Evolutionary conservation across 768 basidiomycete genomes (phyloP).

Genomic region (Gloeostereum incarnatum): DNA sequence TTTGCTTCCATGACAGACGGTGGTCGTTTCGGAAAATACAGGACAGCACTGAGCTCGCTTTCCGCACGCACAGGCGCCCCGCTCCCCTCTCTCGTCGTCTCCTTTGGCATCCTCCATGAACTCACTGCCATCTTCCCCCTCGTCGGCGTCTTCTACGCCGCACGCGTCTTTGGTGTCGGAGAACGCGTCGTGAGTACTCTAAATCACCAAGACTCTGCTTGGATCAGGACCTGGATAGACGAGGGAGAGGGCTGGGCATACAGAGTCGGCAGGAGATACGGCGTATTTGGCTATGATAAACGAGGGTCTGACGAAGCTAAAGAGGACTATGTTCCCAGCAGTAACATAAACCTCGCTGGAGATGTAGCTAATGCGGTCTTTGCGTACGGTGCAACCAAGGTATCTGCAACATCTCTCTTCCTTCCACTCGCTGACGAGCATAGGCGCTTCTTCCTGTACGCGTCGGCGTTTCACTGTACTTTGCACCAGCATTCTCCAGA

Average conservation of each 20-base stretch:
- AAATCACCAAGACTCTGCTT: constrained; percentile 17
- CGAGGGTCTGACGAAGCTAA: constrained; percentile 12
- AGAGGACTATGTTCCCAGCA: constrained; percentile 15
- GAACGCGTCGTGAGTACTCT: constrained; percentile 40
- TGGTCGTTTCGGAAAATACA: constrained; percentile 40
- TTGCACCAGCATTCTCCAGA: constrained; percentile 67
- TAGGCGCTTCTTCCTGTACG: constrained; percentile 71
- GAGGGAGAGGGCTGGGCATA: constrained; percentile 71
- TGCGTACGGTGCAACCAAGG: constrained; percentile 78
- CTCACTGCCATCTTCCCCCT: constrained; percentile 74
- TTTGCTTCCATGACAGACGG: no score
- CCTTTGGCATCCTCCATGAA: constrained; percentile 83
- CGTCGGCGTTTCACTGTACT: constrained; percentile 62
- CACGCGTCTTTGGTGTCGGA: constrained; percentile 61
- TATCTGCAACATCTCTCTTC: no score
- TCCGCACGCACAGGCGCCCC: constrained; percentile 68
- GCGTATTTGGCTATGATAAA: constrained; percentile 72
- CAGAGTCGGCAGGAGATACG: constrained; percentile 68
- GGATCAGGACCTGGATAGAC: constrained; percentile 54
- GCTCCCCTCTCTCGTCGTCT: constrained; percentile 63
- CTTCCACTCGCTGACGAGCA: background rate
- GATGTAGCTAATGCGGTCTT: constrained; percentile 78
- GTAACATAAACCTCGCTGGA: constrained; percentile 41
- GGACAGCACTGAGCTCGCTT: constrained; percentile 43
- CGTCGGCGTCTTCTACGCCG: constrained; percentile 61